Conservation (phyloP, 1,139 yeast genomes). For the Diutina rugosa region DNA sequence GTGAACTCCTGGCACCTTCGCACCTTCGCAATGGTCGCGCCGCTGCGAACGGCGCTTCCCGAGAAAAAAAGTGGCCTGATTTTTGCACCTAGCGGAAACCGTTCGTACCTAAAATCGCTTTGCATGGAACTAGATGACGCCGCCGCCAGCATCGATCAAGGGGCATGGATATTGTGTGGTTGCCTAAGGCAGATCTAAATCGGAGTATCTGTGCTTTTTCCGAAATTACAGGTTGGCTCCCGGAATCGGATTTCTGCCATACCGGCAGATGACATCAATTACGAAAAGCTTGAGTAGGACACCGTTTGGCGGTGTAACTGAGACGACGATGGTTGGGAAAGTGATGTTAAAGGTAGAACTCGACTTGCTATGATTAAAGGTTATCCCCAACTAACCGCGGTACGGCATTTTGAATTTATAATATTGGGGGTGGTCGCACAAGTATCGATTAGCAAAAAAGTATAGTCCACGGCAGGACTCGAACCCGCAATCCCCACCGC, state of each 20-base stretch:
- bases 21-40: no score
- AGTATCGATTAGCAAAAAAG: not conserved
- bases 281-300: no score
- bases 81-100: not conserved
- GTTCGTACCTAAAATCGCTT: not conserved
- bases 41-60: no score
- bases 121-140: not conserved
- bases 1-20: no score
- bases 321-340: no score
- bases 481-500: slow-evolving; percentile 3
- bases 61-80: not conserved
- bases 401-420: no score
- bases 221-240: not conserved
- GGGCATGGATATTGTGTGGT: not conserved
- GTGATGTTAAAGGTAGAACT: no score
- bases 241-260: no score
- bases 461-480: slow-evolving; percentile 2
- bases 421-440: not conserved
- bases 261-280: no score
- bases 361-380: no score
- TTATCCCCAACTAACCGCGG: no score
- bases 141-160: not conserved
- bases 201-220: not conserved
- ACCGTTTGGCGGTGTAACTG: no score
- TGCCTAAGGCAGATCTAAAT: not conserved